phyloP scores from a whole-genome alignment of 139 green algal genomes.

The Chlorella ohadii region DNA sequence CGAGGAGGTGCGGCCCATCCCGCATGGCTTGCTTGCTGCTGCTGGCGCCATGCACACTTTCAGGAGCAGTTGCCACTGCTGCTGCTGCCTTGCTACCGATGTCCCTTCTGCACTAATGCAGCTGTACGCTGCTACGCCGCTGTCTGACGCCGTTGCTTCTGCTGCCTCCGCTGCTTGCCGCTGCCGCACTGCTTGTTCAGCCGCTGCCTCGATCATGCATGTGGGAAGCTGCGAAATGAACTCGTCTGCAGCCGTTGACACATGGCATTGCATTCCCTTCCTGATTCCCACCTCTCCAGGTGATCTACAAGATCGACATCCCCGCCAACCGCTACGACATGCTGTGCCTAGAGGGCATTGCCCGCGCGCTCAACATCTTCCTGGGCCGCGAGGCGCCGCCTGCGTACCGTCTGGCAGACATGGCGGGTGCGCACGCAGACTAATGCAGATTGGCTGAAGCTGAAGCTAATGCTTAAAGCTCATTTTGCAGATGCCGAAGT shows the following conservation, averaged over 20 bases:
- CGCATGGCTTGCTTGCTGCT: background rate
- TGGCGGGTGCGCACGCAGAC: constrained; percentile 66
- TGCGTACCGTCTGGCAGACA: constrained; percentile 83
- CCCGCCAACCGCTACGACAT: constrained; percentile 99
- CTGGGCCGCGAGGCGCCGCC: constrained; percentile 62
- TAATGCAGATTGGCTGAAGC: background rate
- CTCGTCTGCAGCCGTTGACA: background rate
- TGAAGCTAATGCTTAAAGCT: background rate
- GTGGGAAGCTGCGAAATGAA: background rate
- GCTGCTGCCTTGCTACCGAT: background rate
- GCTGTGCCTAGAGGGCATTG: constrained; percentile 98
- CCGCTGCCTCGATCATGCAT: no score
- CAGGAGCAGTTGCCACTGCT: background rate
- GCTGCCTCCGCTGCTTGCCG: no score
- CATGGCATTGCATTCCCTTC: no score
- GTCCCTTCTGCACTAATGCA: no score
- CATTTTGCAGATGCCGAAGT: no score
- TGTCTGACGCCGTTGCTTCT: no score
- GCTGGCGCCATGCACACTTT: background rate
- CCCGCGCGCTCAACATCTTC: constrained; percentile 97
- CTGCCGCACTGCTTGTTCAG: no score
- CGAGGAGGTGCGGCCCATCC: constrained; percentile 73
- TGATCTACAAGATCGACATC: constrained; percentile 99
- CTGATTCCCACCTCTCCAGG: background rate
- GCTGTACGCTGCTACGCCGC: no score